Conservation (phyloP, 2,329 filamentous ascomycete species). For the Fusarium caatingaense region DNA sequence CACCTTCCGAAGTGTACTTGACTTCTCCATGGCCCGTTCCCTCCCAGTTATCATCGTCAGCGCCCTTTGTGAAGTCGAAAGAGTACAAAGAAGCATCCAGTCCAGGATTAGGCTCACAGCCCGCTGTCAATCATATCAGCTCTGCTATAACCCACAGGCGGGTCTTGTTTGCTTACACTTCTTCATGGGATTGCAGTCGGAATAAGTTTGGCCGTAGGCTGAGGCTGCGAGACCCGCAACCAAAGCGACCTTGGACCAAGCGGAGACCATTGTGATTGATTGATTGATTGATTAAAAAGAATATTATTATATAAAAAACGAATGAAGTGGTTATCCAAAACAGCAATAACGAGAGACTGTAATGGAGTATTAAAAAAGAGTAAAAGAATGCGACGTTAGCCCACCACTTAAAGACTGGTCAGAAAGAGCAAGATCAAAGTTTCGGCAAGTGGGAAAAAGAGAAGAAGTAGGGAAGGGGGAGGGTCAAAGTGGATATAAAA, state of each 20-base stretch:
- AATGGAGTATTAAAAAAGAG: neutral
- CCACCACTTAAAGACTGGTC: constrained; percentile 1
- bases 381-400: constrained; percentile 19
- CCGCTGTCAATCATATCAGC: constrained; percentile 5
- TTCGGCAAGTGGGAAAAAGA: constrained; percentile 22
- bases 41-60: constrained; percentile 39
- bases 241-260: constrained; percentile 14
- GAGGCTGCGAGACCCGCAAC: constrained; percentile 30
- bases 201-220: constrained; percentile 30
- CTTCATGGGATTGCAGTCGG: constrained; percentile 37
- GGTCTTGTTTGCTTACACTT: constrained; percentile 20
- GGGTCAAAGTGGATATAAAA: constrained; percentile 23
- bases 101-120: constrained; percentile 24
- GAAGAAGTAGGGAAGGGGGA: neutral
- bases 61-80: constrained; percentile 38
- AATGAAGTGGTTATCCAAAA: neutral
- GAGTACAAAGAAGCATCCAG: constrained; percentile 33
- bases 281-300: neutral
- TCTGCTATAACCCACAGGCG: neutral
- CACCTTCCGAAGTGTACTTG: constrained; percentile 33
- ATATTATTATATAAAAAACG: constrained; percentile 7
- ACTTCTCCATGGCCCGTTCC: constrained; percentile 33
- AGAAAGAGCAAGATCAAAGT: constrained; percentile 10
- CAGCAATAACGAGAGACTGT: constrained; percentile 13
- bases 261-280: constrained; percentile 12